Evolutionary conservation across 345 rosid genomes (phyloP).

Genomic region (Hibiscus trionum): DNA sequence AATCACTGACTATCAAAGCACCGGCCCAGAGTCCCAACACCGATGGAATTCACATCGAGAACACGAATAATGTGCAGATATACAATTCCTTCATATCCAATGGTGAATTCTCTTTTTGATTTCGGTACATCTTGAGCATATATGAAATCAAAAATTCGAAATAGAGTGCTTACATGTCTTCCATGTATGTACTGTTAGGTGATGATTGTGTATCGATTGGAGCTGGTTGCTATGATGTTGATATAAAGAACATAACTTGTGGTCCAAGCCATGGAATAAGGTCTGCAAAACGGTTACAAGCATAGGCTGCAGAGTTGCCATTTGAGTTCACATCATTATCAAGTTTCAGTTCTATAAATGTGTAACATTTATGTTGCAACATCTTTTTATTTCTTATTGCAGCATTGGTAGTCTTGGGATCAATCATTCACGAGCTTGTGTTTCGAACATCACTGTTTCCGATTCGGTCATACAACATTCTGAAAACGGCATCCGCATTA

Average conservation of each 20-base stretch:
- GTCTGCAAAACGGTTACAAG: slow-evolving; percentile 18
- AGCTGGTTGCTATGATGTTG: slow-evolving; percentile 65
- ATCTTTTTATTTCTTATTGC: slow-evolving; percentile 16
- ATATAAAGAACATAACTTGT: slow-evolving; percentile 69
- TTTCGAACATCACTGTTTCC: slow-evolving; percentile 64
- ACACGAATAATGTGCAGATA: slow-evolving; percentile 47
- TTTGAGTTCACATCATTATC: slow-evolving; percentile 3
- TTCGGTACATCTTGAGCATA: not conserved
- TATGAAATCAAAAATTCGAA: not conserved
- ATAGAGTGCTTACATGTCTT: not conserved
- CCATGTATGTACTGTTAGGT: slow-evolving; percentile 26
- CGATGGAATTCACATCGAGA: slow-evolving; percentile 79
- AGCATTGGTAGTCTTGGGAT: slow-evolving; percentile 90
- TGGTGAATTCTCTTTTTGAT: slow-evolving; percentile 27
- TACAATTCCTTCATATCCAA: slow-evolving; percentile 65
- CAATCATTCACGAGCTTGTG: slow-evolving; percentile 70
- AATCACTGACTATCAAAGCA: slow-evolving; percentile 48
- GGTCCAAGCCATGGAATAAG: slow-evolving; percentile 97
- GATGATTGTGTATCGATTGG: slow-evolving; percentile 88
- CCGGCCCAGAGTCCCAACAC: slow-evolving; percentile 83
- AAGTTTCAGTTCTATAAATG: not conserved
- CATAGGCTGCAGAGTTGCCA: not conserved
- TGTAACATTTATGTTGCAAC: not conserved
- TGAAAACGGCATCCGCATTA: slow-evolving; percentile 71
- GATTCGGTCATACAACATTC: slow-evolving; percentile 63